Evolutionary conservation across 2,329 filamentous ascomycete genomes (phyloP), one percentile per base, ranked within the genome.

Genomic region (Gnomoniopsis smithogilvyi): DNA sequence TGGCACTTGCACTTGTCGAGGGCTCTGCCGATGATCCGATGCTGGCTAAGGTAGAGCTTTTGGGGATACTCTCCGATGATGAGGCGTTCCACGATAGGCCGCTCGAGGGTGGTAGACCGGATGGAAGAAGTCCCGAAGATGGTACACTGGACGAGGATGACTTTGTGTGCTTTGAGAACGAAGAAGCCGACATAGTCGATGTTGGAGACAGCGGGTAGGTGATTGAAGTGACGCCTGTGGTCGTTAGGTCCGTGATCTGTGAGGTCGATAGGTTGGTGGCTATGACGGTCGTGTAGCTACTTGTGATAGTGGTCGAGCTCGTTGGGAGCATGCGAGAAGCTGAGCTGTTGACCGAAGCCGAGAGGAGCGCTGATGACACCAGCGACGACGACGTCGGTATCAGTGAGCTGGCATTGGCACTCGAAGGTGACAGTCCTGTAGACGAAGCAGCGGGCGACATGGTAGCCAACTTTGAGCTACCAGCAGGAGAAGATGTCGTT

Each of bases 211-310:
- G 57, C 8, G 57, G 57, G 22, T 41, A 52, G 17, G 57, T 59
- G n/a, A 45, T 55, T 17, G 57, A 60, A 19, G 50, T 62, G 30
- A 30, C 30, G 19, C 51, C 45, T 21, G 57, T 57, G 12, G 60
- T 62, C 2, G 36, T 51, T 14, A 62, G 19, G 57, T 60, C 54
- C 6, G 57, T 63, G 14, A 61, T 51, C 21, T 63, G 59, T 8
- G 59, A 61, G 6, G 61, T 63, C 10, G 59, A 63, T 8, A 51
- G 47, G 24, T 58, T 63, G 30, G 61, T 63, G 14, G 59, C 61
- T 33, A 63, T 53, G 17, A 54, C 53, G n/a, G 56, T 58, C 19
- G 54, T 49, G 36, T 51, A 57, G 30, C 57, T 62, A 24, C 53
- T 57, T n/a, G 60, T 62, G 19, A 54, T 45, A 19, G 60, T 62